Conservation (phyloP, 2,329 filamentous ascomycete species). For the Sarocladium brachiariae region DNA sequence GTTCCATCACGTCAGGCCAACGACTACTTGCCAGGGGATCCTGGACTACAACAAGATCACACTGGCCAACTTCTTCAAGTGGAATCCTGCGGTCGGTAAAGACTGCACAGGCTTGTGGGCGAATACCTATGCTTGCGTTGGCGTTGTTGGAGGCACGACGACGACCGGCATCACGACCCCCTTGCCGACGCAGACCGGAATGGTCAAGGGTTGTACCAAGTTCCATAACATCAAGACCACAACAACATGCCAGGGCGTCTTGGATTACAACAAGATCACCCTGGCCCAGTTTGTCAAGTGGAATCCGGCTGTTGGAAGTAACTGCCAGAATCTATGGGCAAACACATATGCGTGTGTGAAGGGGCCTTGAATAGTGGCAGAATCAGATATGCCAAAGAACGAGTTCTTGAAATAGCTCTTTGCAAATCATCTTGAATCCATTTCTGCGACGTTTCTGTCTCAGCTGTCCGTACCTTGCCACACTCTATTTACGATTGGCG, state of each 20-base stretch:
- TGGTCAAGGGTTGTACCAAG: not conserved
- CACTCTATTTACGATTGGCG: too few species aligned
- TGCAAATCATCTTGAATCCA: too few species aligned
- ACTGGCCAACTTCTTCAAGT: not conserved
- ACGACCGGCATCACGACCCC: not conserved
- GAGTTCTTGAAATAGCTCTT: too few species aligned
- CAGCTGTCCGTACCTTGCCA: too few species aligned
- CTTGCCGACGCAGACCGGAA: not conserved
- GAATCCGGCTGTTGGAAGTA: slow-evolving; percentile 9
- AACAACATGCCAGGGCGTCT: not conserved
- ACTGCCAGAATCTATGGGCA: slow-evolving; percentile 10
- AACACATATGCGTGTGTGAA: slow-evolving; percentile 11
- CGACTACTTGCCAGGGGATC: slow-evolving; percentile 11
- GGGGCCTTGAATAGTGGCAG: too few species aligned
- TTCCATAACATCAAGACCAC: not conserved
- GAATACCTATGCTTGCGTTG: not conserved
- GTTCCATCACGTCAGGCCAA: slow-evolving; percentile 12
- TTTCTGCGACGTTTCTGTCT: too few species aligned
- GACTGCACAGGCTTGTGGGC: not conserved
- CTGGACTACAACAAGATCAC: slow-evolving; percentile 1
- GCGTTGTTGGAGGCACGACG: not conserved
- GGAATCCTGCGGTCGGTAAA: not conserved
- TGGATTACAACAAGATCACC: not conserved
- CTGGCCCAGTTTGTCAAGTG: slow-evolving; percentile 9
- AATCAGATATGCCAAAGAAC: too few species aligned